Conservation (phyloP, 805 yeast genomes). For the Allodekkera sacchari region DNA sequence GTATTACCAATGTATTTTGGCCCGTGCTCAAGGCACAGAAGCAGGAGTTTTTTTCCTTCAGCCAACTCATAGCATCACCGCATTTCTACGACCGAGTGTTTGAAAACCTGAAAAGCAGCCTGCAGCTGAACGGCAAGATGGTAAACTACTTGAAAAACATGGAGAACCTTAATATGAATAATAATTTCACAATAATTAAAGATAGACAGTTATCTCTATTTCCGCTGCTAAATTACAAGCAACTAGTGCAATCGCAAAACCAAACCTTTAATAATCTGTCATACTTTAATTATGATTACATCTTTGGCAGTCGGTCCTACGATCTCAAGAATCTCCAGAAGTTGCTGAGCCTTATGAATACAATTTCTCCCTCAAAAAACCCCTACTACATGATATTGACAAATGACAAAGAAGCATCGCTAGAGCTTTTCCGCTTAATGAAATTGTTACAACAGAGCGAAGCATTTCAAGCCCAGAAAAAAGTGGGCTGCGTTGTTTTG, state of each 20-base stretch:
- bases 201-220: conserved; percentile 16
- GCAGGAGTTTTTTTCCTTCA: conserved; percentile 3
- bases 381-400: conserved; percentile 16
- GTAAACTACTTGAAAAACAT: conserved; percentile 8
- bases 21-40: conserved; percentile 9
- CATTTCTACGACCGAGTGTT: conserved; percentile 6
- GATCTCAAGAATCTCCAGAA: conserved; percentile 13
- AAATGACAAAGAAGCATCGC: conserved; percentile 14
- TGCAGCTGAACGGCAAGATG: conserved; percentile 4
- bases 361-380: conserved; percentile 3
- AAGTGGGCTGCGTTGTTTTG: conserved; percentile 16
- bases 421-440: conserved; percentile 18
- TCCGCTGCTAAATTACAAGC: conserved; percentile 10
- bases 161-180: conserved; percentile 12
- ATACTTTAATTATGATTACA: conserved; percentile 10
- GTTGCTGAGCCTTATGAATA: conserved; percentile 5
- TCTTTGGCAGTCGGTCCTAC: conserved; percentile 13
- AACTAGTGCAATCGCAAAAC: conserved; percentile 2
- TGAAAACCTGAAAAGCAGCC: conserved; percentile 3
- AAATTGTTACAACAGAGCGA: conserved; percentile 10
- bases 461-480: not conserved
- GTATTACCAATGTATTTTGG: conserved; percentile 14
- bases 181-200: conserved; percentile 14
- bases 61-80: conserved; percentile 5
- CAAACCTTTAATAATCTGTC: conserved; percentile 4